Evolutionary conservation across 1,284 basidiomycete genomes (phyloP), one percentile per base, ranked within the genome.

Genomic region (Hypsizygus ulmarius): DNA sequence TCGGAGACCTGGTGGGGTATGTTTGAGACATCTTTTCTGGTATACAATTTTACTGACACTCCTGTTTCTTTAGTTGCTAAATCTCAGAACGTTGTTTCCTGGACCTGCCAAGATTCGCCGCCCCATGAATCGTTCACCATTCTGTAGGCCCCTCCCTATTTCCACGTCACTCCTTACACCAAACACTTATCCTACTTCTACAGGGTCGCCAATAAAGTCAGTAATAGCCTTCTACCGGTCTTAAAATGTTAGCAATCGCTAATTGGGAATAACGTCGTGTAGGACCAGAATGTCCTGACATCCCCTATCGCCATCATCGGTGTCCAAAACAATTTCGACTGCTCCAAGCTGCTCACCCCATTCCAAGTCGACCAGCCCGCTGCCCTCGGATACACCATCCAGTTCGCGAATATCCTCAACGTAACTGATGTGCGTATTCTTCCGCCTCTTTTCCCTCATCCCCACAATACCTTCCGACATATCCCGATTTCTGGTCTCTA

Each of bases 381-480:
- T 21, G 78, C 67, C 2, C 65, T 63, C 12, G 78, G 79, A 42
- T 91, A 83, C 66, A 73, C 66, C 32, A 55, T 91, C 61, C 64
- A 71, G 50, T 62, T 91, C 39, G 75, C 81, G 25, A 75, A 85
- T 65, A 55, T 66, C 4, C 46, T 81, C 52, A 87, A 90, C 70
- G 64, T 58, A 39, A 72, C 76, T 27, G 65, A 87, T 52, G 80
- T 84, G 56, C 45, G 63, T 66, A 32, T n/a, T 44, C 7, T 36
- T 25, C 14, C 37, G 4, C 11, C 15, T n/a, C 3, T 14, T 8
- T 32, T 9, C 12, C 2, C n/a, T 14, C 25, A 15, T 27, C 14
- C 6, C 21, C 15, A 9, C 10, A n/a, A 25, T 25, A 3, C 7
- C 21, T 7, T 25, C 7, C 7, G 21, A 25, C 21, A 25, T 19